These are phyloP conservation scores for Leptodermis oblonga DNA, from an alignment of 257 asterid species.

Conservation along the genomic window DNA sequence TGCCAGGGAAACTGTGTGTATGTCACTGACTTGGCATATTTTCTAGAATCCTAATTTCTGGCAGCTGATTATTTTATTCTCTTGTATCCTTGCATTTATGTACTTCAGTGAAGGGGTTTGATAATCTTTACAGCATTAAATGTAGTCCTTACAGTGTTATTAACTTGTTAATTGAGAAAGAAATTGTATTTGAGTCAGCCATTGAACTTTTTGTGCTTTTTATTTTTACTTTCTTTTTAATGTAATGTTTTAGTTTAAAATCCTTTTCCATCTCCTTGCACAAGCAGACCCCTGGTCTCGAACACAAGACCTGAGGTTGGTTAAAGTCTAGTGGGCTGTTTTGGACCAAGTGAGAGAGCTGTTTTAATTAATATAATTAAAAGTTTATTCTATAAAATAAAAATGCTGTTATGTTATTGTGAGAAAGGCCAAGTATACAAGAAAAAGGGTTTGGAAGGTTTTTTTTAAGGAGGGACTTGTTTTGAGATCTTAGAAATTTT, in stretches of 20 bases:
- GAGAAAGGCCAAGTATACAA: not conserved
- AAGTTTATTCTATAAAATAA: not conserved
- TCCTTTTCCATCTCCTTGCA: not conserved
- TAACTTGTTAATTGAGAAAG: not conserved
- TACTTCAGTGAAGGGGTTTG: not conserved
- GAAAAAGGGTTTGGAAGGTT: not conserved
- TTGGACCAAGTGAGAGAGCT: not conserved
- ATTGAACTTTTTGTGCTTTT: not conserved
- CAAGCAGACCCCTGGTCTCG: not conserved
- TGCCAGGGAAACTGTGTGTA: constrained; percentile 47
- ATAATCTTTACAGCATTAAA: not conserved
- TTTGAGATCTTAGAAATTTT: not conserved
- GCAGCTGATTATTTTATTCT: not conserved
- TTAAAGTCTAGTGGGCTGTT: constrained; percentile 1
- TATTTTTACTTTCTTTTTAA: not conserved
- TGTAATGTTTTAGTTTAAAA: not conserved
- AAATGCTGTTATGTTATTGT: not conserved
- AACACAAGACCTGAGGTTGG: not conserved
- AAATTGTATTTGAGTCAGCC: not conserved
- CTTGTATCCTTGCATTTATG: not conserved
- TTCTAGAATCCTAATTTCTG: not conserved
- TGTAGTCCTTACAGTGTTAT: not conserved
- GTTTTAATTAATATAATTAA: not conserved
- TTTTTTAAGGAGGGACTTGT: not conserved
- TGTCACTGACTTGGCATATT: constrained; percentile 9